These are phyloP conservation scores for Phytophthora multivora DNA, from an alignment of 352 stramenopile genomes.

Conservation along the genomic window DNA sequence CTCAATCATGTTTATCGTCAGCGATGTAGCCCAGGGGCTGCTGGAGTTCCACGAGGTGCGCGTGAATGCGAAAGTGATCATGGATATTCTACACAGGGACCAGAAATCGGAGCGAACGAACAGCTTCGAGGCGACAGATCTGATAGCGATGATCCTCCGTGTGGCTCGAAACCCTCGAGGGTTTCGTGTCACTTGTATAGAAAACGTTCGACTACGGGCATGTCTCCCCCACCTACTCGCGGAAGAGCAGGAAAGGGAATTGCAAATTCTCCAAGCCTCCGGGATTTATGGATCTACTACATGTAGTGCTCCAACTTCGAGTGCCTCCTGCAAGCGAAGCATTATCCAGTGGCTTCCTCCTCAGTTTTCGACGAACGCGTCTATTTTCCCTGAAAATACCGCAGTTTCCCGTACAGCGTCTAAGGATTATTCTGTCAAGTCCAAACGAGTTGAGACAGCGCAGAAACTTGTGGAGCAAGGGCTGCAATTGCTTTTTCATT, in stretches of 20 bases:
- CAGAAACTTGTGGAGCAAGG: conserved; percentile 16
- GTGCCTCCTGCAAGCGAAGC: background rate
- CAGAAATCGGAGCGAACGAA: background rate
- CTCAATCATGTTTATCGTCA: conserved; percentile 10
- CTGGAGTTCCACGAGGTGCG: conserved; percentile 20
- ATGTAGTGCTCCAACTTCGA: background rate
- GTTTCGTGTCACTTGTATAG: background rate
- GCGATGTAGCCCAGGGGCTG: conserved; percentile 7
- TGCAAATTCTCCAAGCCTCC: background rate
- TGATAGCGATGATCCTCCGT: background rate
- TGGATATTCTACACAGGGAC: background rate
- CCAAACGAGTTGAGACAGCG: background rate
- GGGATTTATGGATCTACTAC: background rate
- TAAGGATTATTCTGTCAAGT: background rate
- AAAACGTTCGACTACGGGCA: background rate
- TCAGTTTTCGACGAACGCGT: background rate
- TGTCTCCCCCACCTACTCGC: conserved; percentile 12
- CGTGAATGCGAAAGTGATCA: conserved; percentile 1
- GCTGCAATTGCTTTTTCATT: conserved; percentile 41
- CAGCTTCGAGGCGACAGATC: background rate
- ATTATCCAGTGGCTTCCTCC: background rate
- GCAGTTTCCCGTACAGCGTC: background rate
- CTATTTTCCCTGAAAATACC: background rate
- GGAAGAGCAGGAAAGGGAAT: background rate
- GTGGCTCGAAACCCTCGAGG: conserved; percentile 3